A percentile compares a stretch with the other conserved stretches of the same genome.
Conservation (phyloP, 2,329 filamentous ascomycete genomes). For the Penicillium janthinellum region DNA sequence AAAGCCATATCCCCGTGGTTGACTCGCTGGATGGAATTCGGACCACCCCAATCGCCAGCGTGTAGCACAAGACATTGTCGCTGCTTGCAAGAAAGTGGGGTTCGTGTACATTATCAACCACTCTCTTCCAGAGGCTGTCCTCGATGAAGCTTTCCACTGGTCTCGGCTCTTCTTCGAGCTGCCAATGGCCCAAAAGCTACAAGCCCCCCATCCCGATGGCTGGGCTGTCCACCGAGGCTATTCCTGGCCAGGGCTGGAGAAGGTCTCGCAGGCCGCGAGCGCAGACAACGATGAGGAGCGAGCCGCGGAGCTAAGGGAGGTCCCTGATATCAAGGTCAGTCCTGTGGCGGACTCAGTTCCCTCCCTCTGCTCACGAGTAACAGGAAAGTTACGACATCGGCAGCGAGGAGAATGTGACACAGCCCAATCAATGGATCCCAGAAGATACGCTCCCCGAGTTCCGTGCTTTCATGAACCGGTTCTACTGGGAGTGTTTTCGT, state of each 20-base stretch:
- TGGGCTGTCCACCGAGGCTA: conserved; percentile 58
- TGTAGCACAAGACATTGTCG: conserved; percentile 44
- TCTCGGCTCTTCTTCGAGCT: conserved; percentile 50
- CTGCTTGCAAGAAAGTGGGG: conserved; percentile 49
- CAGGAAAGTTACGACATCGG: conserved; percentile 58
- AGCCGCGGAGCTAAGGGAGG: conserved; percentile 46
- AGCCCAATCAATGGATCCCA: conserved; percentile 56
- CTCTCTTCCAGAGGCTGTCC: conserved; percentile 41
- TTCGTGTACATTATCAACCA: conserved; percentile 55
- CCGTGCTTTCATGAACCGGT: conserved; percentile 50
- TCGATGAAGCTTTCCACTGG: conserved; percentile 50
- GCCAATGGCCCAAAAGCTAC: conserved; percentile 49
- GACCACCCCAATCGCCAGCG: conserved; percentile 31
- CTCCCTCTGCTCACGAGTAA: conserved; percentile 7
- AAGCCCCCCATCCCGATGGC: conserved; percentile 53
- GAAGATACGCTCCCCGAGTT: conserved; percentile 50
- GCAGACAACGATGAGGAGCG: conserved; percentile 46
- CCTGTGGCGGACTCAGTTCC: background rate
- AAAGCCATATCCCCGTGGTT: conserved; percentile 39
- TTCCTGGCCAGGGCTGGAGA: conserved; percentile 57
- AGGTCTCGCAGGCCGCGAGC: conserved; percentile 52
- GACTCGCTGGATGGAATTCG: conserved; percentile 43
- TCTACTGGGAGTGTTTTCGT: conserved; percentile 53
- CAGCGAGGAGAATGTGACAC: conserved; percentile 47
- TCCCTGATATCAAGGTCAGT: conserved; percentile 56